phyloP scores from a whole-genome alignment of 1,284 basidiomycete genomes.

The Cutaneotrichosporon spelunceum region DNA sequence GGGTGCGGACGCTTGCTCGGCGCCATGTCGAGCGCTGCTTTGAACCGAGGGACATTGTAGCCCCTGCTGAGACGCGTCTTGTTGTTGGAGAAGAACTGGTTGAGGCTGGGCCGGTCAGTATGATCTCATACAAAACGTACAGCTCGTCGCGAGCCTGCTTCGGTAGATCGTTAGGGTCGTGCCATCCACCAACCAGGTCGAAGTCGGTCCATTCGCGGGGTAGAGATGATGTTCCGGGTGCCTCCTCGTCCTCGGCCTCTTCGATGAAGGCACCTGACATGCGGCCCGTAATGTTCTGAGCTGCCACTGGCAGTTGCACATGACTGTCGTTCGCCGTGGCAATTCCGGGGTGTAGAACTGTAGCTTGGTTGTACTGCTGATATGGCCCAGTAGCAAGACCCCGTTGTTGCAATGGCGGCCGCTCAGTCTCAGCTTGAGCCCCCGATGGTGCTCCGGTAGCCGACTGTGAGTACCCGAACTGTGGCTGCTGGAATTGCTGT shows the following conservation, averaged over 20 bases:
- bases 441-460: background rate
- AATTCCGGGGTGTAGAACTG: background rate
- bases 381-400: background rate
- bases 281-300: background rate
- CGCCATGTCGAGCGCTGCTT: constrained; percentile 38
- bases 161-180: constrained; percentile 42
- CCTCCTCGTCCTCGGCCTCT: background rate
- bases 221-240: background rate
- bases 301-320: background rate
- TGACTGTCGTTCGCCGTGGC: background rate
- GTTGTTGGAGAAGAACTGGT: constrained; percentile 37
- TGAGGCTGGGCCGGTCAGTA: constrained; percentile 27
- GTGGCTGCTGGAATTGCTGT: background rate
- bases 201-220: constrained; percentile 1
- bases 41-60: constrained; percentile 43
- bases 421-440: background rate
- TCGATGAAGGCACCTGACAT: background rate
- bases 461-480: background rate
- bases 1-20: constrained; percentile 40
- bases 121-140: constrained; percentile 22
- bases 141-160: constrained; percentile 42
- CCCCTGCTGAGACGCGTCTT: constrained; percentile 14
- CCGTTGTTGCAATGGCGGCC: background rate
- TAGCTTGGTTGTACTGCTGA: background rate
- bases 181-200: constrained; percentile 42